These are phyloP conservation scores for Capsicum chinense DNA, from an alignment of 257 asterid species.

Conservation along the genomic window DNA sequence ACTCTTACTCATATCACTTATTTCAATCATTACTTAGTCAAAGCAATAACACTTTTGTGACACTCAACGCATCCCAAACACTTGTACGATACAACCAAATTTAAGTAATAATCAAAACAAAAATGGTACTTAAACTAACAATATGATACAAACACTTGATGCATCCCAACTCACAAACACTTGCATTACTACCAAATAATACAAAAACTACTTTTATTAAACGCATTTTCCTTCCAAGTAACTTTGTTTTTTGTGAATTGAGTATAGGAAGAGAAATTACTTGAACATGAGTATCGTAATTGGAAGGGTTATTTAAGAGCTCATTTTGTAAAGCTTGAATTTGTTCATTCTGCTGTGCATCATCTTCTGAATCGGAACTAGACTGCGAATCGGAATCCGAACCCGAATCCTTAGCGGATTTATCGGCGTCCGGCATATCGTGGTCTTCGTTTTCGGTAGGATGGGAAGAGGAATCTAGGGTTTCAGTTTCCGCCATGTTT, in stretches of 20 bases:
- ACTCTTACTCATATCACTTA: background rate
- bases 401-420: slow-evolving; percentile 45
- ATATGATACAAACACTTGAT: too few relatives aligned
- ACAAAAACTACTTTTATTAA: background rate
- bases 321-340: slow-evolving; percentile 65
- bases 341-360: slow-evolving; percentile 64
- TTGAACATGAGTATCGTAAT: slow-evolving; percentile 80
- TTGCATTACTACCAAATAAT: too few relatives aligned
- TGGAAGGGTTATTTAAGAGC: slow-evolving; percentile 58
- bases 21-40: background rate
- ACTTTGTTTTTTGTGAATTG: background rate
- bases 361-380: slow-evolving; percentile 65
- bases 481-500: slow-evolving; percentile 70
- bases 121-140: too few relatives aligned
- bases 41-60: too few relatives aligned
- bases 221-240: background rate
- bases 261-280: slow-evolving; percentile 42
- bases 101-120: too few relatives aligned
- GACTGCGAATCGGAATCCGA: slow-evolving; percentile 40
- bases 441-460: slow-evolving; percentile 41
- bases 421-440: slow-evolving; percentile 56
- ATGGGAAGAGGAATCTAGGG: slow-evolving; percentile 40
- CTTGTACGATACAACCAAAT: too few relatives aligned
- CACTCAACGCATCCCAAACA: too few relatives aligned
- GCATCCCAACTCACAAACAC: background rate